A percentile compares a stretch with the other conserved stretches of the same genome.
Conservation (phyloP, 2,329 filamentous ascomycete species). For the Epichloe festucae region DNA sequence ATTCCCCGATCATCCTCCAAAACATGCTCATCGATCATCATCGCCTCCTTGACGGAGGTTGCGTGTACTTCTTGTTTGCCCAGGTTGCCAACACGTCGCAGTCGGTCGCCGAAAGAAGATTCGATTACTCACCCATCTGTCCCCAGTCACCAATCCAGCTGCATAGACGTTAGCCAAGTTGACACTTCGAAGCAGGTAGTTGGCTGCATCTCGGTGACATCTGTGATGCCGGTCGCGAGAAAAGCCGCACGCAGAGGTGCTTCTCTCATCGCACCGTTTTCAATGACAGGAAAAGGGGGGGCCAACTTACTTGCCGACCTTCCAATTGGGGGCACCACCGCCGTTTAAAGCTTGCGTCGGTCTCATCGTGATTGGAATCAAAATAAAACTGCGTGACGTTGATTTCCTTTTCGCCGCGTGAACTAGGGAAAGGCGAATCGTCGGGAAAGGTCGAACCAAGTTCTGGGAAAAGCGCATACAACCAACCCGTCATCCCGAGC, state of each 20-base stretch:
- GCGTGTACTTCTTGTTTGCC: background rate
- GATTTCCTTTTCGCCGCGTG: constrained; percentile 13
- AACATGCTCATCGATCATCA: background rate
- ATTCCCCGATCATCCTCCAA: background rate
- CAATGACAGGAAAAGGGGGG: too few species aligned
- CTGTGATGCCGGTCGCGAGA: constrained; percentile 7
- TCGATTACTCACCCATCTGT: constrained; percentile 50
- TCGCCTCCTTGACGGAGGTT: background rate
- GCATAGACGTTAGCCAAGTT: constrained; percentile 14
- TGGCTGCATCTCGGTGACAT: background rate
- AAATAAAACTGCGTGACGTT: constrained; percentile 12
- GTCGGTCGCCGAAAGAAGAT: background rate
- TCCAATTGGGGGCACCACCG: constrained; percentile 21
- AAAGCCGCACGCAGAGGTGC: constrained; percentile 18
- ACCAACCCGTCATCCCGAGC: constrained; percentile 14
- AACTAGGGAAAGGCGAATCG: constrained; percentile 1
- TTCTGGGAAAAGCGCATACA: constrained; percentile 14
- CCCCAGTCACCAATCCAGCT: constrained; percentile 70
- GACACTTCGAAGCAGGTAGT: too few species aligned
- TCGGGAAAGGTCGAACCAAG: constrained; percentile 9
- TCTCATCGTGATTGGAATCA: constrained; percentile 24
- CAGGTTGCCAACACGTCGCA: background rate
- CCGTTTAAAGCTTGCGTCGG: constrained; percentile 25
- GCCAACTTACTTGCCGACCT: constrained; percentile 22
- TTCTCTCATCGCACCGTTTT: background rate